Base-by-base conservation (phyloP, 257 asterid species). In the Verbascum thapsus region DNA sequence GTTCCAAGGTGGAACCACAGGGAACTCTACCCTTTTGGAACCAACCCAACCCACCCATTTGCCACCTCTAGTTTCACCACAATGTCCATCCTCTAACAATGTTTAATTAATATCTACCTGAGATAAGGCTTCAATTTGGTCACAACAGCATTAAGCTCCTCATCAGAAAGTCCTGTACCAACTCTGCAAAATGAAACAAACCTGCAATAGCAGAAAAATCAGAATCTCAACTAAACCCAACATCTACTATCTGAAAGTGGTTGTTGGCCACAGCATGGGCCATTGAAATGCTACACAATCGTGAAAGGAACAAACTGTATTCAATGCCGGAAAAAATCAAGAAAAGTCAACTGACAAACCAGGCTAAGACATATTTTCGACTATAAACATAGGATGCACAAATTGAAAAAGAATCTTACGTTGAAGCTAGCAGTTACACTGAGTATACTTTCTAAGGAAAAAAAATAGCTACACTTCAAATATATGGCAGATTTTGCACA, bases 91-190 rank as follows among this genome's bases (percentile, higher is more conserved):
- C 34, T 26, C 47, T 45, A 42, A 52, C 17, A 23, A 30, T 18
- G 38, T n/a, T 17, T 42, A 34, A 55, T 55, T 55, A 67, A 64
- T 53, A 60, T 55, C 39, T 73, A 84, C 98, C 91, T 85, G 76
- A 92, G 77, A 77, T 83, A 85, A 54, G 97, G 99, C 69, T 83
- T 84, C 75, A 89, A 87, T 75, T 83, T 88, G 63, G 81, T 71
- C 74, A 89, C 88, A 73, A 92, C 78, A 56, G 82, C 75, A 69
- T 79, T 76, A 70, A 83, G 96, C 86, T 89, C 99, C 75, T 89
- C 95, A 22, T 92, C 96, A 63, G 99, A 87, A 66, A 92, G 97
- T 56, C 99, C 99, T 19, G 96, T 92, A 62, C 97, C 99, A 69
- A 92, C 99, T 74, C 97, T 76, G 85, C 99, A 92, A 69, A 92